Evolutionary conservation across 306 rosid genomes (phyloP).

Genomic region (Gillenia trifoliata): DNA sequence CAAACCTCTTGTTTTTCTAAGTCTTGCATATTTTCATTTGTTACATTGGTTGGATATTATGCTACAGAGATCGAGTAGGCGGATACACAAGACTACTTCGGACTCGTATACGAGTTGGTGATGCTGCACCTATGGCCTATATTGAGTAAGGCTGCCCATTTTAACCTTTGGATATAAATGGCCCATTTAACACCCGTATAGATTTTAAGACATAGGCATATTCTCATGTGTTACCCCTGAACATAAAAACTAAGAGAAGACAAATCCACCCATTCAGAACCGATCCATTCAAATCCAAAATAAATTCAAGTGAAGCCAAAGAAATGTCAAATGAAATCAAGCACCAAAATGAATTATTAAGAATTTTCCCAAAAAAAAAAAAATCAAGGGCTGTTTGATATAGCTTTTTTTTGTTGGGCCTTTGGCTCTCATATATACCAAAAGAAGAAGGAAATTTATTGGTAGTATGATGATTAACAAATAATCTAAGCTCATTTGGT

Average conservation of each 20-base stretch:
- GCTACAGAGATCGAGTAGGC: conserved; percentile 78
- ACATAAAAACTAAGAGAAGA: background rate
- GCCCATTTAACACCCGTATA: background rate
- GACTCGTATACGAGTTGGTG: conserved; percentile 90
- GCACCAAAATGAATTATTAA: background rate
- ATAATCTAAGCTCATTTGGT: background rate
- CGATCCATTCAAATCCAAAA: background rate
- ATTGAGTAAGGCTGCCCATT: conserved; percentile 59
- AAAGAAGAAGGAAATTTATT: background rate
- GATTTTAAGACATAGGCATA: background rate
- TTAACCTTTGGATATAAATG: background rate
- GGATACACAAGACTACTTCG: conserved; percentile 93
- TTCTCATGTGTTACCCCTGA: background rate
- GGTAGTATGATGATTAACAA: background rate
- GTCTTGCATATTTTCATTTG: background rate
- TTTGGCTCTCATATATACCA: background rate
- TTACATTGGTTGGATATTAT: conserved; percentile 20
- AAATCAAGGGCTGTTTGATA: background rate
- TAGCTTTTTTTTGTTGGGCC: background rate
- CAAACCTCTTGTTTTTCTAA: conserved; percentile 6
- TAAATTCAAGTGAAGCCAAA: background rate
- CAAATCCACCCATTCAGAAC: background rate
- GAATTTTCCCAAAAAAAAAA: background rate
- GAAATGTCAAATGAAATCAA: background rate
- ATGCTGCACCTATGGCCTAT: conserved; percentile 98